phyloP scores from a whole-genome alignment of 345 rosid species.

The Ceriops decandra region DNA sequence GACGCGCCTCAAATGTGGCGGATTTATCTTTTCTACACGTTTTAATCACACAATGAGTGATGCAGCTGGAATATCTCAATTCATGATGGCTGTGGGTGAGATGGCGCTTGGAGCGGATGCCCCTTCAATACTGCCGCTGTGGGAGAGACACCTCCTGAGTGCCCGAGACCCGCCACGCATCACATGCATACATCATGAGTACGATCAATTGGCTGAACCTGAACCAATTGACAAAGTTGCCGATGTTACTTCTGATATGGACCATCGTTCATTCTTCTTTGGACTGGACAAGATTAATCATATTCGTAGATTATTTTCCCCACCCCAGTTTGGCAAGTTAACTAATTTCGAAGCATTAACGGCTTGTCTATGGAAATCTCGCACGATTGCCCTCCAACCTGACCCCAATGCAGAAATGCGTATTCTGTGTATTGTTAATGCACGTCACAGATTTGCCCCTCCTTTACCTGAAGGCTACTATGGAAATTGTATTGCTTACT shows the following conservation, averaged over 20 bases:
- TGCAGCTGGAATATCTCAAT: constrained; percentile 11
- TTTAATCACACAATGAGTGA: constrained; percentile 17
- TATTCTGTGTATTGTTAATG: background rate
- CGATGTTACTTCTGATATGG: background rate
- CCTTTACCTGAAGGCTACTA: constrained; percentile 11
- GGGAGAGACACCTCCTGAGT: no score
- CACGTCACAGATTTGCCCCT: background rate
- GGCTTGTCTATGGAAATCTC: constrained; percentile 21
- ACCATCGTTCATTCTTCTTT: constrained; percentile 20
- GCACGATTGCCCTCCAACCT: constrained; percentile 12
- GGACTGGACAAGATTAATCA: background rate
- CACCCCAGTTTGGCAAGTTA: background rate
- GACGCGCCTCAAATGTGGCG: constrained; percentile 21
- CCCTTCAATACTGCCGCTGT: no score
- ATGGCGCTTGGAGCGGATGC: background rate
- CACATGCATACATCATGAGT: background rate
- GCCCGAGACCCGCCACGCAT: no score
- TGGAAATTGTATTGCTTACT: constrained; percentile 18
- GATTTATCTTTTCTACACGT: constrained; percentile 16
- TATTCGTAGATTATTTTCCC: background rate
- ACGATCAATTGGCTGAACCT: no score
- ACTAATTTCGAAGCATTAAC: constrained; percentile 15
- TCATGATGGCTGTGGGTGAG: constrained; percentile 17
- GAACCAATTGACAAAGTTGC: no score
- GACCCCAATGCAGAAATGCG: constrained; percentile 7